These are phyloP conservation scores for Wickerhamomyces chaumierensis DNA, from an alignment of 805 yeast genomes.

Conservation along the genomic window DNA sequence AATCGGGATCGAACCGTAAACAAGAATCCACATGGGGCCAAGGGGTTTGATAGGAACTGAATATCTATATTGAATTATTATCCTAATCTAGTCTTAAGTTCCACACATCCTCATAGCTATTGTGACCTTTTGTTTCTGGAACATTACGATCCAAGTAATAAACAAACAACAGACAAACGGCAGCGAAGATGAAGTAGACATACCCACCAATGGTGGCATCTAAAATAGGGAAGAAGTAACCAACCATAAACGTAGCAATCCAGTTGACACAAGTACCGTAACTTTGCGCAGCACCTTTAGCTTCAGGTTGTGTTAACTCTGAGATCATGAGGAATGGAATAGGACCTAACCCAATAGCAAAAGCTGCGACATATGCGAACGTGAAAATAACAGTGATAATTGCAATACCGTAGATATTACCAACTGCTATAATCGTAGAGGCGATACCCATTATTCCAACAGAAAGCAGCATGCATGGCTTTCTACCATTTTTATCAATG, in stretches of 20 bases:
- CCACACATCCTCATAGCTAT: constrained; percentile 63
- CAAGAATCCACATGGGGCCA: no score
- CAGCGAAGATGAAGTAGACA: constrained; percentile 64
- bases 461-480: constrained; percentile 57
- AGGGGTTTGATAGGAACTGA: no score
- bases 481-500: constrained; percentile 70
- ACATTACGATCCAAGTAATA: constrained; percentile 34
- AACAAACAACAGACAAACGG: constrained; percentile 39
- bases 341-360: constrained; percentile 92
- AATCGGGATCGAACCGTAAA: no score
- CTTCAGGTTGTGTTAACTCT: constrained; percentile 76
- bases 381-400: constrained; percentile 50
- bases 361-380: constrained; percentile 65
- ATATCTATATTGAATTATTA: no score
- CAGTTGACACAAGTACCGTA: constrained; percentile 88
- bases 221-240: constrained; percentile 68
- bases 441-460: constrained; percentile 57
- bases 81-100: constrained; percentile 16
- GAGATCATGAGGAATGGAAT: constrained; percentile 84
- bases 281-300: constrained; percentile 81
- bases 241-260: constrained; percentile 78
- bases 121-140: constrained; percentile 71
- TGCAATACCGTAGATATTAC: constrained; percentile 41
- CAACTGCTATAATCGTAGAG: constrained; percentile 52
- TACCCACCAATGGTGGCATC: constrained; percentile 61